A percentile compares a stretch with the other conserved stretches of the same genome.
These are phyloP conservation scores for Sporothrix phasma DNA, from an alignment of 2,329 filamentous ascomycete genomes.

Conservation along the genomic window DNA sequence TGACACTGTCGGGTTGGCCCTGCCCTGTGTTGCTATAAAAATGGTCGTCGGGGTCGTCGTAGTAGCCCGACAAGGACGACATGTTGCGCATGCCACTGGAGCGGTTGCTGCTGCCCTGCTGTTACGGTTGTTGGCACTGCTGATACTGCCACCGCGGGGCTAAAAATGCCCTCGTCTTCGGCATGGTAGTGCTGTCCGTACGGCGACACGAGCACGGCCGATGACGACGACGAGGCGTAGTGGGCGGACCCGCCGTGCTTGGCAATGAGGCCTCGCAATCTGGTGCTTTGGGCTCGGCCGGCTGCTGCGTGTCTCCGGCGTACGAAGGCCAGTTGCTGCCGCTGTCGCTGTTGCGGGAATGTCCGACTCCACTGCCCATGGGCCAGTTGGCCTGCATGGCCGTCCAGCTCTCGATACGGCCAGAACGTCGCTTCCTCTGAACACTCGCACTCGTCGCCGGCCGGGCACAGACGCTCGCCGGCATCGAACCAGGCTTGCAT, in stretches of 20 bases:
- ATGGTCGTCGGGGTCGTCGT: background rate
- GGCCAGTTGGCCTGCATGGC: conserved; percentile 39
- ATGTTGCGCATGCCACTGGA: background rate
- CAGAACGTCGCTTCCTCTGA: conserved; percentile 45
- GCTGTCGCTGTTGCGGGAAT: background rate
- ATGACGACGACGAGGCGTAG: conserved; percentile 16
- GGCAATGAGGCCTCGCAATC: conserved; percentile 15
- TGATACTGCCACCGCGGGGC: background rate
- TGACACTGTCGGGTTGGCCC: too few species aligned
- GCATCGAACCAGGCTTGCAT: conserved; percentile 49
- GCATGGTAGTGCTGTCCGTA: conserved; percentile 12
- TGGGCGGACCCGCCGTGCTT: conserved; percentile 19
- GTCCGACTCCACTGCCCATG: background rate
- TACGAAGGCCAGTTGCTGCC: background rate
- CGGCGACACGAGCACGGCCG: conserved; percentile 12
- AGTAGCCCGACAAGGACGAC: background rate
- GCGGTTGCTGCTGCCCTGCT: background rate
- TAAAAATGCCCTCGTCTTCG: background rate
- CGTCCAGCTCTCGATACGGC: conserved; percentile 52
- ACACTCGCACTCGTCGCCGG: conserved; percentile 56
- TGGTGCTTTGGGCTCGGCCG: background rate
- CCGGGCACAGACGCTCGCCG: conserved; percentile 48
- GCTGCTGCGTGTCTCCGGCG: background rate
- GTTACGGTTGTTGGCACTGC: too few species aligned
- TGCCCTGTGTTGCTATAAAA: background rate